Conservation (phyloP, 768 basidiomycete genomes). For the Xerocomus brunneocitrinus region DNA sequence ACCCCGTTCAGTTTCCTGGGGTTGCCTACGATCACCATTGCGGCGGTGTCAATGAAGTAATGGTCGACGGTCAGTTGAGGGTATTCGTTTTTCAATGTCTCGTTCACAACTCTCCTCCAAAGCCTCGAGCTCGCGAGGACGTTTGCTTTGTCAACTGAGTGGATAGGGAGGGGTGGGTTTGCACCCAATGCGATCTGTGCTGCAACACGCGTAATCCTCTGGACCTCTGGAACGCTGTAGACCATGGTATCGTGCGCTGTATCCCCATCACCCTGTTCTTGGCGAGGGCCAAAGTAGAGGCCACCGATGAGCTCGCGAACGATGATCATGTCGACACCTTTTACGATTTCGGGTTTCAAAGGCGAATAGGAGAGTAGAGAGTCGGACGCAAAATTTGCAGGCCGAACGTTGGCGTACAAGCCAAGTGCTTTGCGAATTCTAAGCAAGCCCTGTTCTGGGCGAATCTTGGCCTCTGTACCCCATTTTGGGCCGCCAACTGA, state of each 20-base stretch:
- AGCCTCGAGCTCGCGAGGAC: constrained; percentile 92
- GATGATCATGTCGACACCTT: constrained; percentile 88
- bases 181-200: constrained; percentile 83
- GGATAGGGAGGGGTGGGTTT: constrained; percentile 82
- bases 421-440: constrained; percentile 87
- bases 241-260: constrained; percentile 90
- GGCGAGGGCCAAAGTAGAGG: constrained; percentile 89
- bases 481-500: constrained; percentile 99
- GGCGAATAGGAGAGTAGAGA: constrained; percentile 84
- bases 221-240: constrained; percentile 87
- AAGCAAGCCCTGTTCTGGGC: constrained; percentile 91
- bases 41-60: constrained; percentile 90
- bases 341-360: constrained; percentile 77
- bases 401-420: constrained; percentile 97
- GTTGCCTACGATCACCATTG: constrained; percentile 90
- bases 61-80: constrained; percentile 86
- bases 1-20: constrained; percentile 94
- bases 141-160: constrained; percentile 98
- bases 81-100: constrained; percentile 79
- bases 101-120: constrained; percentile 91
- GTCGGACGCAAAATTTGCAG: constrained; percentile 91
- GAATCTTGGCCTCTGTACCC: constrained; percentile 83
- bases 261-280: constrained; percentile 73
- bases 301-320: constrained; percentile 96
- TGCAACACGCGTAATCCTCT: constrained; percentile 93